Evolutionary conservation across 2,329 filamentous ascomycete species (phyloP).

Genomic region (Colletotrichum abscissum): DNA sequence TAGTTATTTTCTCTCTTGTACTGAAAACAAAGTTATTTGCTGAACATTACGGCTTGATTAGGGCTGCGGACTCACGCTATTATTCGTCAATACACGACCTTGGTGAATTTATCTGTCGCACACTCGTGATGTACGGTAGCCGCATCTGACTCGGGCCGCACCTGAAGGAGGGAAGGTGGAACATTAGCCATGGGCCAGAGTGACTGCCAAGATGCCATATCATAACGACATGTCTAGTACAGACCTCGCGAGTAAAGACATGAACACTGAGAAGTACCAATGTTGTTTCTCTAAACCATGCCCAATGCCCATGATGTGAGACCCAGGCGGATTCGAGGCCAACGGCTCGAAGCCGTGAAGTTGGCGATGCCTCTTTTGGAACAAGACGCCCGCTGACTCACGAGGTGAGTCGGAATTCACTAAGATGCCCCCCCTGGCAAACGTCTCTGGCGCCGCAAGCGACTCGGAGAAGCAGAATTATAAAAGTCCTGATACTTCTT

Average conservation of each 20-base stretch:
- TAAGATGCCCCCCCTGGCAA: not conserved
- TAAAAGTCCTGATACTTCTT: no score
- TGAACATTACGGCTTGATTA: not conserved
- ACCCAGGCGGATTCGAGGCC: not conserved
- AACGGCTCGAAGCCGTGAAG: not conserved
- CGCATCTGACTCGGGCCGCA: not conserved
- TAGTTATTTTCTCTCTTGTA: not conserved
- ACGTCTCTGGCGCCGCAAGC: accelerated
- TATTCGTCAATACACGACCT: no score
- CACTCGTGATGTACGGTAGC: not conserved
- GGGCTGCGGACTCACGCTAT: no score
- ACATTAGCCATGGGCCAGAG: no score
- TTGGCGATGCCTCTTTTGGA: not conserved
- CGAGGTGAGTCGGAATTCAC: not conserved
- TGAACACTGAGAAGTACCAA: no score
- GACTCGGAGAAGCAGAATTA: not conserved
- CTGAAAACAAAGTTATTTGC: not conserved
- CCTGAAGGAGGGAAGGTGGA: not conserved
- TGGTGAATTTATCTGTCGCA: not conserved
- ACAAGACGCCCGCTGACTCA: not conserved
- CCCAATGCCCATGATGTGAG: no score
- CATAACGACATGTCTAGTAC: not conserved
- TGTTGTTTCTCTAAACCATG: no score
- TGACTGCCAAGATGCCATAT: no score
- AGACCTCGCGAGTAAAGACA: not conserved